Conservation (phyloP, 176 grass and related monocot species). For the Oryza coarctata region DNA sequence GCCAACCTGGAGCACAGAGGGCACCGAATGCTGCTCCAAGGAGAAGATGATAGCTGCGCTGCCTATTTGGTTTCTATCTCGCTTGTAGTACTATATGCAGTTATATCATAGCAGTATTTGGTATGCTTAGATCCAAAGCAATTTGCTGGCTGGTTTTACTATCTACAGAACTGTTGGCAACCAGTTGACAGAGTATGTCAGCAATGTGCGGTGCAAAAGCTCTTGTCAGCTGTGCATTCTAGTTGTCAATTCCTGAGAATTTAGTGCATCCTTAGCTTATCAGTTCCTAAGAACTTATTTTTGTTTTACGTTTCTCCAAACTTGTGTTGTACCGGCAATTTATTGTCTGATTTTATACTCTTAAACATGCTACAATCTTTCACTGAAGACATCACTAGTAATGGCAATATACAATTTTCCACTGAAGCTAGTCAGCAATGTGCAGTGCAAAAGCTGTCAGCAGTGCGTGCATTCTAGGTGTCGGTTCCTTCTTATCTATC, state of each 20-base stretch:
- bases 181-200: neutral
- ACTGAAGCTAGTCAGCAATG: no score
- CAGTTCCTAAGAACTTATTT: neutral
- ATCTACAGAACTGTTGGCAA: neutral
- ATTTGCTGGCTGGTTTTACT: neutral
- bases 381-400: neutral
- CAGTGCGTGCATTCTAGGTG: neutral
- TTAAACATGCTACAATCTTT: neutral
- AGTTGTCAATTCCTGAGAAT: neutral
- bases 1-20: slow-evolving; percentile 55
- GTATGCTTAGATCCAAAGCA: neutral
- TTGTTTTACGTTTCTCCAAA: neutral
- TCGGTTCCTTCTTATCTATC: neutral
- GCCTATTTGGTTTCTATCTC: slow-evolving; percentile 5
- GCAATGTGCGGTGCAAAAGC: neutral
- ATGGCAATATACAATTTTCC: neutral
- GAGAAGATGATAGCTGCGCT: slow-evolving; percentile 68
- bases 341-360: neutral
- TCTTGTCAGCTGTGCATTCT: neutral
- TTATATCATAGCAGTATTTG: neutral
- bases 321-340: neutral
- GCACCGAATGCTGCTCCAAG: slow-evolving; percentile 66
- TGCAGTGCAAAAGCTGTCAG: neutral
- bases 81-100: slow-evolving; percentile 46
- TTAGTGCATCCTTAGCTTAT: neutral